These are phyloP conservation scores for Straminergon stramineum DNA, from an alignment of 225 moss, liverwort and hornwort species.

Conservation along the genomic window DNA sequence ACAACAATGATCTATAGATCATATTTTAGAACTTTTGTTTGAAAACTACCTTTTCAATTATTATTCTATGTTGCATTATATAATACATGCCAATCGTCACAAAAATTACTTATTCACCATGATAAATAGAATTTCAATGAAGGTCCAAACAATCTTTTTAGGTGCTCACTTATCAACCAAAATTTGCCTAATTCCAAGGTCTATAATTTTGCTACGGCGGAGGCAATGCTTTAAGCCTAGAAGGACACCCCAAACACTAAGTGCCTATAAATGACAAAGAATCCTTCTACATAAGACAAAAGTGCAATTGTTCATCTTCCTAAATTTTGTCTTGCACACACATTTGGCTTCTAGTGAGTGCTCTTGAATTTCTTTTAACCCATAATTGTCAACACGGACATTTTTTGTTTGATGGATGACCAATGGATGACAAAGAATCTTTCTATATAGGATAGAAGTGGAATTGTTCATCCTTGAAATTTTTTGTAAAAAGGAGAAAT, in stretches of 20 bases:
- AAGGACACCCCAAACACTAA: neutral
- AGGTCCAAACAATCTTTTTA: neutral
- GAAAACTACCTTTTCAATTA: neutral
- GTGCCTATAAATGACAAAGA: no score
- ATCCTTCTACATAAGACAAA: no score
- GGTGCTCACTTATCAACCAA: neutral
- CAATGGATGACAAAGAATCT: no score
- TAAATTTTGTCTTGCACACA: neutral
- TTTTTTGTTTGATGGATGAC: no score
- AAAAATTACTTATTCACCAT: neutral
- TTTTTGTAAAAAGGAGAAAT: no score
- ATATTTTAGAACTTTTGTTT: neutral
- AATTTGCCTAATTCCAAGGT: neutral
- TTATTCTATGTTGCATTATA: neutral
- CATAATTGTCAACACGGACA: no score
- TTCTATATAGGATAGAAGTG: no score
- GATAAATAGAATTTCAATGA: neutral
- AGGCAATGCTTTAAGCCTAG: neutral
- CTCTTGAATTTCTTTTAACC: no score
- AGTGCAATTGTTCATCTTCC: no score
- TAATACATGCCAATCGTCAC: neutral
- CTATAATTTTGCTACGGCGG: rapidly evolving
- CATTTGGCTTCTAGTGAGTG: neutral
- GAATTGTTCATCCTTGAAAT: no score
- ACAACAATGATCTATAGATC: neutral